A percentile compares a stretch with the other conserved stretches of the same genome.
phyloP scores from a whole-genome alignment of 306 rosid genomes.

The Rubus parviflorus region DNA sequence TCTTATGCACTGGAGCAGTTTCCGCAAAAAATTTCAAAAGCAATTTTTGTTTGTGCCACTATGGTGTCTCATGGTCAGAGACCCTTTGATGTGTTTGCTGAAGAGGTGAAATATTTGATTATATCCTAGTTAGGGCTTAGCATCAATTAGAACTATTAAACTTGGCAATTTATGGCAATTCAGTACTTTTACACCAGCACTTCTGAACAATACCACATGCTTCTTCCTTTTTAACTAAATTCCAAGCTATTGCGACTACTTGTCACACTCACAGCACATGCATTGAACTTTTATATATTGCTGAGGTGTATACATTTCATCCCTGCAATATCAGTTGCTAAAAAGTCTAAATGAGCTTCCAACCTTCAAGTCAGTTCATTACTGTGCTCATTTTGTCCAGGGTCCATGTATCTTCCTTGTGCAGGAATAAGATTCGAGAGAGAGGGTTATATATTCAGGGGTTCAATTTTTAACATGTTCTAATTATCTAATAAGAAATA shows the following conservation, averaged over 20 bases:
- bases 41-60: conserved; percentile 85
- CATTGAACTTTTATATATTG: neutral
- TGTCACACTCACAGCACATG: too few species aligned
- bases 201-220: conserved; percentile 8
- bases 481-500: neutral
- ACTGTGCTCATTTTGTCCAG: too few species aligned
- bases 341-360: neutral
- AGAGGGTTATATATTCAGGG: neutral
- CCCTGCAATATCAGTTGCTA: neutral
- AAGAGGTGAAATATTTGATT: conserved; percentile 54
- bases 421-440: neutral
- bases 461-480: neutral
- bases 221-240: neutral
- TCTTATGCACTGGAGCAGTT: conserved; percentile 91
- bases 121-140: neutral
- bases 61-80: conserved; percentile 87
- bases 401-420: too few species aligned
- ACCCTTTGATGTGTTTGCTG: conserved; percentile 87
- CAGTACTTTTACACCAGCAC: neutral
- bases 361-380: neutral
- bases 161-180: neutral
- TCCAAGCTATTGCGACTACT: neutral
- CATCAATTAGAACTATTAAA: neutral
- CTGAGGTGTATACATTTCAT: neutral
- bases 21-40: conserved; percentile 74